Conservation (phyloP, 2,329 filamentous ascomycete species). For the Scopulariopsis brevicaulis region DNA sequence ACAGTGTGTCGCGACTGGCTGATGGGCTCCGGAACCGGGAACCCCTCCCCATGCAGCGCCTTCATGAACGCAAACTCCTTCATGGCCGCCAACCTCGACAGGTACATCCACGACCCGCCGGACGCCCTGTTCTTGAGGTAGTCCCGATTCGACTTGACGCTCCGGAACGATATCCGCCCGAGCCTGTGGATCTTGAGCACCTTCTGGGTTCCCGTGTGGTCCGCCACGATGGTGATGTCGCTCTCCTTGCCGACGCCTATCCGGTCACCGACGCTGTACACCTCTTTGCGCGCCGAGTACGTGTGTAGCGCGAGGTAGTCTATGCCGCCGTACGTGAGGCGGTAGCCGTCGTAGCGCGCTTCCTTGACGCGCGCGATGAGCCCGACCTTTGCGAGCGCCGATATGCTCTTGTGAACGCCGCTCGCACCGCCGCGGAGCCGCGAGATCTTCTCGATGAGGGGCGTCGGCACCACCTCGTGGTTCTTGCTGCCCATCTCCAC, state of each 20-base stretch:
- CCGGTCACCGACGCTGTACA: slow-evolving; percentile 90
- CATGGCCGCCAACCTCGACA: slow-evolving; percentile 82
- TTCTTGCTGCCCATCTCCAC: slow-evolving; percentile 91
- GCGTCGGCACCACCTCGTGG: slow-evolving; percentile 90
- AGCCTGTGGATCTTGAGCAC: slow-evolving; percentile 95
- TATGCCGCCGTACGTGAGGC: slow-evolving; percentile 89
- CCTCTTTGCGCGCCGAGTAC: slow-evolving; percentile 64
- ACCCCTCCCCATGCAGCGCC: slow-evolving; percentile 70
- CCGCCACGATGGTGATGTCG: slow-evolving; percentile 89
- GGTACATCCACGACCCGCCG: slow-evolving; percentile 88
- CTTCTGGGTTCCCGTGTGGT: slow-evolving; percentile 61
- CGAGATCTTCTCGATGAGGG: slow-evolving; percentile 74
- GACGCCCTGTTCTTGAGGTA: slow-evolving; percentile 74
- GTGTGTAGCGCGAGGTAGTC: slow-evolving; percentile 96
- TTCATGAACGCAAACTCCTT: slow-evolving; percentile 96
- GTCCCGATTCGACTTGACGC: slow-evolving; percentile 90
- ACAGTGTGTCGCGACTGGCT: slow-evolving; percentile 90
- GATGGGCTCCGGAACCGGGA: slow-evolving; percentile 80
- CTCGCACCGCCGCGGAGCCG: slow-evolving; percentile 67
- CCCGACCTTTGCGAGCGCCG: slow-evolving; percentile 79
- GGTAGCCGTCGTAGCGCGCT: slow-evolving; percentile 94
- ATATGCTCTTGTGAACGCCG: slow-evolving; percentile 79
- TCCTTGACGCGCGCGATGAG: slow-evolving; percentile 91
- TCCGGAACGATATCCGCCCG: slow-evolving; percentile 91
- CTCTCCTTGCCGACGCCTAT: slow-evolving; percentile 97